These are phyloP conservation scores for Plasmopara viticola DNA, from an alignment of 352 stramenopile genomes.

Conservation along the genomic window DNA sequence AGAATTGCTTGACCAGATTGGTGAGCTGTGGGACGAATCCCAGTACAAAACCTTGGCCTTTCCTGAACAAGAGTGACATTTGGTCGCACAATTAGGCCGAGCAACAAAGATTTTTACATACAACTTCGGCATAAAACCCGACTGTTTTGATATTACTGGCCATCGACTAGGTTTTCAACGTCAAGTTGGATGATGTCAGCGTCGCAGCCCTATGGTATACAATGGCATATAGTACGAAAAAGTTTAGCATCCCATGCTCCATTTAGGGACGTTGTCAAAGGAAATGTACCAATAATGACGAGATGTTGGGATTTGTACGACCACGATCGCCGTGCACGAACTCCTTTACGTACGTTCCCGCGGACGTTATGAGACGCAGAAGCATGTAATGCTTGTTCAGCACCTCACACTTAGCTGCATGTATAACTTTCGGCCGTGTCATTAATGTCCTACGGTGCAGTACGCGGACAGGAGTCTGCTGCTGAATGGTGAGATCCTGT, in stretches of 20 bases:
- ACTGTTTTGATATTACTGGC: constrained; percentile 19
- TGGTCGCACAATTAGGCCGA: no score
- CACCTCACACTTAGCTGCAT: constrained; percentile 77
- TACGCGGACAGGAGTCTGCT: constrained; percentile 97
- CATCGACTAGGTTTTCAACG: constrained; percentile 86
- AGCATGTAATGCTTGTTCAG: constrained; percentile 97
- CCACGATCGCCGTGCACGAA: constrained; percentile 98
- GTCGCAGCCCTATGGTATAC: constrained; percentile 54
- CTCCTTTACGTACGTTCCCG: constrained; percentile 99
- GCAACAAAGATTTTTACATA: no score
- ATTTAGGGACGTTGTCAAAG: background rate
- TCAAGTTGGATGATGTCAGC: constrained; percentile 98
- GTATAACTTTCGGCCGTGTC: constrained; percentile 87
- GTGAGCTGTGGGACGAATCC: constrained; percentile 74
- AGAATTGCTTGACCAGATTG: constrained; percentile 54
- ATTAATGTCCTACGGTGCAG: constrained; percentile 95
- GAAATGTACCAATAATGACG: constrained; percentile 74
- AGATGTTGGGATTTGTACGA: constrained; percentile 94
- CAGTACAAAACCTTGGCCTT: constrained; percentile 77
- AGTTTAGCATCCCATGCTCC: background rate
- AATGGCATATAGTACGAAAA: constrained; percentile 4
- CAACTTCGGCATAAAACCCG: background rate
- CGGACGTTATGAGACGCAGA: constrained; percentile 91
- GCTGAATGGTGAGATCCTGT: constrained; percentile 85
- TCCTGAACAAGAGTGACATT: constrained; percentile 14